A percentile compares a stretch with the other conserved stretches of the same genome.
These are phyloP conservation scores for Pseudoperonospora humuli DNA, from an alignment of 352 stramenopile genomes.

Conservation along the genomic window DNA sequence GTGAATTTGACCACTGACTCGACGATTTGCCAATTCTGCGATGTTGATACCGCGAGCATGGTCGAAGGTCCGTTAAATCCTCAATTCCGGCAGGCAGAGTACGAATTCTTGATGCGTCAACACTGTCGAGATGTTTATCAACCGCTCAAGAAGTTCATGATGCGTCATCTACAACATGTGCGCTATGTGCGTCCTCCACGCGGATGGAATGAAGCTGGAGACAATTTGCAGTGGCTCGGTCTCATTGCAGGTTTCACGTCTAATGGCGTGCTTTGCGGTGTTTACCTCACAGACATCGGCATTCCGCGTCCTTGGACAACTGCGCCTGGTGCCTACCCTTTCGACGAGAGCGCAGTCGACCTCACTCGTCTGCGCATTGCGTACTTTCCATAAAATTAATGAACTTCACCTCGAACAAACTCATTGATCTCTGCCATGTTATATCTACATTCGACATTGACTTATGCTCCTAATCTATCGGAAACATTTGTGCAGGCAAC, in stretches of 20 bases:
- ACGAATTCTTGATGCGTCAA: slow-evolving; percentile 24
- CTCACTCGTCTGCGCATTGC: slow-evolving; percentile 23
- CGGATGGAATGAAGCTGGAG: slow-evolving; percentile 11
- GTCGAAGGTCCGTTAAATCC: slow-evolving; percentile 17
- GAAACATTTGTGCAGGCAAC: no score
- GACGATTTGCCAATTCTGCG: slow-evolving; percentile 18
- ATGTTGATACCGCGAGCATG: slow-evolving; percentile 17
- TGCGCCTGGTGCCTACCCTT: slow-evolving; percentile 22
- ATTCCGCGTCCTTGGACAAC: slow-evolving; percentile 10
- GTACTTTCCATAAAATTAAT: slow-evolving; percentile 7
- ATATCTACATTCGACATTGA: no score
- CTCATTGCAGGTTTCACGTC: slow-evolving; percentile 21
- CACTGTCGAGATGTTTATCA: slow-evolving; percentile 24
- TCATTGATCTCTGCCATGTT: no score
- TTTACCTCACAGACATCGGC: slow-evolving; percentile 20
- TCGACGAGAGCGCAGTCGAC: slow-evolving; percentile 24
- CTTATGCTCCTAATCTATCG: no score
- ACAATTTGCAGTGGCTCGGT: slow-evolving; percentile 18
- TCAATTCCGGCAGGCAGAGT: slow-evolving; percentile 21
- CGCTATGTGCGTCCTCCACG: slow-evolving; percentile 11
- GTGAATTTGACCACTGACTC: slow-evolving; percentile 14
- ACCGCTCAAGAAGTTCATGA: slow-evolving; percentile 26
- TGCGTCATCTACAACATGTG: slow-evolving; percentile 20
- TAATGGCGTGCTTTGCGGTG: slow-evolving; percentile 17
- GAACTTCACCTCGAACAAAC: no score